phyloP scores from a whole-genome alignment of 2,329 filamentous ascomycete species.

The Monilinia polystroma region DNA sequence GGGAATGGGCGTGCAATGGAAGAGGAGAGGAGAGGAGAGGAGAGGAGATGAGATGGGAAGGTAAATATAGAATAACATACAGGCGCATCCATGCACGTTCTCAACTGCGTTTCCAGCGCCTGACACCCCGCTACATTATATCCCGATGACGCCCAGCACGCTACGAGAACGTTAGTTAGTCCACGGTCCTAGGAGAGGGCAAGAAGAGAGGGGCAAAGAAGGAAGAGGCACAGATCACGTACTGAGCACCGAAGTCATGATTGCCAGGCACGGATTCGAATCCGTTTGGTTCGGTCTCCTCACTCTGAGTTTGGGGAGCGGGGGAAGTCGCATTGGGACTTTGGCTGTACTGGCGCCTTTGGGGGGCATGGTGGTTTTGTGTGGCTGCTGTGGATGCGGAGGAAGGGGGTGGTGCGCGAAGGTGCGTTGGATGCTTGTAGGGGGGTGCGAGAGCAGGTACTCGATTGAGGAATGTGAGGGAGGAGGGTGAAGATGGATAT shows the following conservation, averaged over 20 bases:
- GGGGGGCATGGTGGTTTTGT: slow-evolving; percentile 36
- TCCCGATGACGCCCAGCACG: slow-evolving; percentile 81
- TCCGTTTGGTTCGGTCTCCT: slow-evolving; percentile 61
- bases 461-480: not conserved
- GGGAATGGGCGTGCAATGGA: too few relatives aligned
- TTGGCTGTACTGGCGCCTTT: slow-evolving; percentile 39
- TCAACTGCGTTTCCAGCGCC: slow-evolving; percentile 58
- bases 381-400: not conserved
- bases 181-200: too few relatives aligned
- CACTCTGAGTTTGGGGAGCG: slow-evolving; percentile 62
- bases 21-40: too few relatives aligned
- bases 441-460: not conserved
- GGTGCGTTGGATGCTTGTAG: too few relatives aligned
- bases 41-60: not conserved
- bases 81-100: slow-evolving; percentile 77
- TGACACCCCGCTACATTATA: slow-evolving; percentile 61
- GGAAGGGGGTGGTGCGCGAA: not conserved
- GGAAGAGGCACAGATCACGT: slow-evolving; percentile 36
- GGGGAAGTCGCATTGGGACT: slow-evolving; percentile 48
- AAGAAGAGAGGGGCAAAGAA: too few relatives aligned
- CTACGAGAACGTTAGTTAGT: slow-evolving; percentile 45
- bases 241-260: slow-evolving; percentile 69
- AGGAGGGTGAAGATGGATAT: slow-evolving; percentile 7
- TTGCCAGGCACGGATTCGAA: slow-evolving; percentile 61
- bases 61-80: slow-evolving; percentile 47